These are phyloP conservation scores for Astragalus membranaceus DNA, from an alignment of 306 rosid genomes.

Conservation along the genomic window DNA sequence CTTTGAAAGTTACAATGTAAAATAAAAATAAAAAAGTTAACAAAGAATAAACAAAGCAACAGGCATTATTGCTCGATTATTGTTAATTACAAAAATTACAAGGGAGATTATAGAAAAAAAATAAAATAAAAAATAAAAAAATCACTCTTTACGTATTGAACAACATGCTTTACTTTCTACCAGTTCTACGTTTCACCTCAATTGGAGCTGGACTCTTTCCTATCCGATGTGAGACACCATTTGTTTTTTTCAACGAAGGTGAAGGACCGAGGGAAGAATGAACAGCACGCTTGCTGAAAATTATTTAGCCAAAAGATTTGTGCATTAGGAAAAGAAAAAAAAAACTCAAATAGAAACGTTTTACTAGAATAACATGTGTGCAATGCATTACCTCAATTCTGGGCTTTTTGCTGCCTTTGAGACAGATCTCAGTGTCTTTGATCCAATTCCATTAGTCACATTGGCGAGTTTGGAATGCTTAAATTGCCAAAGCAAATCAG, in stretches of 20 bases:
- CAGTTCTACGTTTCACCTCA: slow-evolving; percentile 69
- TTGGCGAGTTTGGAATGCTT: slow-evolving; percentile 59
- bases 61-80: slow-evolving; percentile 69
- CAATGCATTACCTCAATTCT: slow-evolving; percentile 55
- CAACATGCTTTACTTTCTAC: slow-evolving; percentile 51
- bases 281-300: slow-evolving; percentile 42
- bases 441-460: slow-evolving; percentile 47
- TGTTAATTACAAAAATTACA: slow-evolving; percentile 39
- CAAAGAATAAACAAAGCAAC: slow-evolving; percentile 62
- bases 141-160: slow-evolving; percentile 23
- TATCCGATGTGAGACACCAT: slow-evolving; percentile 45
- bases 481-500: slow-evolving; percentile 92
- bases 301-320: not conserved
- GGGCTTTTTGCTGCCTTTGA: slow-evolving; percentile 56
- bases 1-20: not conserved
- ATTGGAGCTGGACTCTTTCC: slow-evolving; percentile 64
- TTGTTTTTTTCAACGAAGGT: slow-evolving; percentile 57
- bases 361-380: not conserved
- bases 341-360: not conserved
- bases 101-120: slow-evolving; percentile 26
- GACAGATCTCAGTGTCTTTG: slow-evolving; percentile 44
- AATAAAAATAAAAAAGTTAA: not conserved
- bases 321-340: not conserved
- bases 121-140: not conserved
- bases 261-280: slow-evolving; percentile 59